Percentiles rank a stretch among this genome's conserved stretches.
These are phyloP conservation scores for Dryas octopetala DNA, from an alignment of 306 rosid species.

Conservation along the genomic window DNA sequence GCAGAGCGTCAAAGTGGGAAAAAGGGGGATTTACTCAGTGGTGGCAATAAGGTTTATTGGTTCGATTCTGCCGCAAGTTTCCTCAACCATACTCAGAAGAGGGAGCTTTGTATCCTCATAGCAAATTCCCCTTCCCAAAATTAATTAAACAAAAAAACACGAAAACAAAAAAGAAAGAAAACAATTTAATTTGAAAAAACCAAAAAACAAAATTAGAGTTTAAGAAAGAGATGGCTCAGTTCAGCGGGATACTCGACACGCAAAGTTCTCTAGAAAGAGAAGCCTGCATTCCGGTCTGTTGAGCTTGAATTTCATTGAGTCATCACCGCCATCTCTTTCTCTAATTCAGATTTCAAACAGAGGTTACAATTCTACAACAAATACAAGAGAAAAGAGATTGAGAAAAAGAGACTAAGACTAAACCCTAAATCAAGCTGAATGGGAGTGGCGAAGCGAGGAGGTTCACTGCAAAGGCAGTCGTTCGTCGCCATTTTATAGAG, in stretches of 20 bases:
- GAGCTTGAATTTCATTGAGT: constrained; percentile 85
- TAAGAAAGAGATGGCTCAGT: constrained; percentile 60
- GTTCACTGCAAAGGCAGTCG: not conserved
- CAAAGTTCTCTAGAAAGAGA: constrained; percentile 51
- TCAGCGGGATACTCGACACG: constrained; percentile 95
- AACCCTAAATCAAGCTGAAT: not conserved
- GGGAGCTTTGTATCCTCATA: constrained; percentile 72
- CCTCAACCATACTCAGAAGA: constrained; percentile 74
- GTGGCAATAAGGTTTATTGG: constrained; percentile 51
- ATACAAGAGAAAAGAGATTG: too few species aligned
- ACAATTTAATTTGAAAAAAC: not conserved
- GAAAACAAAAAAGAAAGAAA: not conserved
- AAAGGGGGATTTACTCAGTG: constrained; percentile 42
- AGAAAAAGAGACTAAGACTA: too few species aligned
- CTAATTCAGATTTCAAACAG: not conserved
- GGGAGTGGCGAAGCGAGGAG: not conserved
- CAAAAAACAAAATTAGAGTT: not conserved
- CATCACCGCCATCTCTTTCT: constrained; percentile 37
- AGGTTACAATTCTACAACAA: not conserved
- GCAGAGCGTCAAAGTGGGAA: not conserved
- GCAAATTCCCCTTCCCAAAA: constrained; percentile 40
- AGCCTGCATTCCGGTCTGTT: constrained; percentile 95
- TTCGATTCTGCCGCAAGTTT: constrained; percentile 77
- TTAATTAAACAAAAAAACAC: not conserved
- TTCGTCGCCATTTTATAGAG: constrained; percentile 9